Base-by-base conservation (phyloP, 352 stramenopile genomes). In the Phytophthora sansomeana region DNA sequence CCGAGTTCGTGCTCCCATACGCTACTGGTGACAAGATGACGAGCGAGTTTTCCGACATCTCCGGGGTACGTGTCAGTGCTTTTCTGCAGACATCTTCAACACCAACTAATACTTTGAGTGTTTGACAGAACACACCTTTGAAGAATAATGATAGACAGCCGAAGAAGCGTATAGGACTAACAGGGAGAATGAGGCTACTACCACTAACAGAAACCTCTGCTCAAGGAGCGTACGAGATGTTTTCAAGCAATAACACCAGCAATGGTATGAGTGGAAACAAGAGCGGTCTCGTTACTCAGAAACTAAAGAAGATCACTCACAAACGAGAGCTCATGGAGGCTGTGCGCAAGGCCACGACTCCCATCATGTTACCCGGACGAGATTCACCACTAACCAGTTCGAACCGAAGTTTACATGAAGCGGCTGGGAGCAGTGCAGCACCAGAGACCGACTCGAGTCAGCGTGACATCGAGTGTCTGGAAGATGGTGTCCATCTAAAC, bases 311-410 rank as follows among this genome's bases (percentile, higher is more conserved):
- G 41, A 93, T 93, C 63, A 90, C 82, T 9, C 80, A 89, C 29
- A 92, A 92, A 41, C 80, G 81, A 21, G 86, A 95, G 49, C 67
- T 95, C 8, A 71, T 92, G 26, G 86, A 95, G 28, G 86, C 86
- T 16, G 86, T 93, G 39, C 83, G 86, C 16, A 90, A 91, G 60
- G 76, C 83, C 11, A 95, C 83, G 57, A 81, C 81, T 16, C 86
- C 84, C 0, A 87, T 93, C 44, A 54, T 85, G 32, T 36, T 95
- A 8, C 83, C 81, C 11, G 62, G 67, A 2, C 65, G 81, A n/a
- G 83, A 92, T 5, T 35, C 35, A 17, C 50, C 53, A 1, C 43
- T 68, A 55, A 67, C 64, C 4, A 76, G 58, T 16, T 83, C 69
- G 2, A 66, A 58, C 4, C 66, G 73, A 30, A 69, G 16, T 60